A percentile compares a stretch with the other conserved stretches of the same genome.
These are phyloP conservation scores for Fusarium sp. DNA, from an alignment of 2,329 filamentous ascomycete species.

Conservation along the genomic window DNA sequence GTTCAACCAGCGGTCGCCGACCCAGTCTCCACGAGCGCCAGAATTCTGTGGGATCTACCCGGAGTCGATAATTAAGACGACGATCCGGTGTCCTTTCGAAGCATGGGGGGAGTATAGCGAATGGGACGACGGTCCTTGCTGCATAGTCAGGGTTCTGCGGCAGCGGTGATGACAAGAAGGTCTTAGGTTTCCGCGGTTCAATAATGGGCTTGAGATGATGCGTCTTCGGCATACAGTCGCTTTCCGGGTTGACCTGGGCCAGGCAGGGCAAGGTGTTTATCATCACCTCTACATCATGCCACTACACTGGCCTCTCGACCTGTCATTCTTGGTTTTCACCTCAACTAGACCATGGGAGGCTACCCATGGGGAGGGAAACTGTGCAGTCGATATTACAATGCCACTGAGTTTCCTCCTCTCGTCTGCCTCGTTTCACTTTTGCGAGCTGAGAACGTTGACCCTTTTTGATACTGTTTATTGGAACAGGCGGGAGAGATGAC, in stretches of 20 bases:
- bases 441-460: slow-evolving; percentile 5
- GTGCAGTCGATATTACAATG: slow-evolving; percentile 33
- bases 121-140: slow-evolving; percentile 29
- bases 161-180: slow-evolving; percentile 35
- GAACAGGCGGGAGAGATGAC: neutral
- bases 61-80: slow-evolving; percentile 59
- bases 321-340: slow-evolving; percentile 31
- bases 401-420: slow-evolving; percentile 23
- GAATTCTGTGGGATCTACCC: slow-evolving; percentile 67
- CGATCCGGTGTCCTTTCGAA: slow-evolving; percentile 21
- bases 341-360: slow-evolving; percentile 28
- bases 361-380: slow-evolving; percentile 11
- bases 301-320: slow-evolving; percentile 22
- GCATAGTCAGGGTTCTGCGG: slow-evolving; percentile 23
- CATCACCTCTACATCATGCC: slow-evolving; percentile 22
- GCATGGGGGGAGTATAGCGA: slow-evolving; percentile 14
- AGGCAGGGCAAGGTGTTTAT: slow-evolving; percentile 8
- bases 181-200: slow-evolving; percentile 37
- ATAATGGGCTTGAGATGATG: slow-evolving; percentile 39
- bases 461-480: slow-evolving; percentile 3
- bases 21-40: slow-evolving; percentile 69
- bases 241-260: slow-evolving; percentile 26
- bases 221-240: slow-evolving; percentile 32
- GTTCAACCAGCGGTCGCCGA: slow-evolving; percentile 64
- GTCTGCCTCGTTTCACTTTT: neutral